A percentile compares a stretch with the other conserved stretches of the same genome.
These are phyloP conservation scores for Pythium myriotylum DNA, from an alignment of 352 stramenopile species.

Conservation along the genomic window DNA sequence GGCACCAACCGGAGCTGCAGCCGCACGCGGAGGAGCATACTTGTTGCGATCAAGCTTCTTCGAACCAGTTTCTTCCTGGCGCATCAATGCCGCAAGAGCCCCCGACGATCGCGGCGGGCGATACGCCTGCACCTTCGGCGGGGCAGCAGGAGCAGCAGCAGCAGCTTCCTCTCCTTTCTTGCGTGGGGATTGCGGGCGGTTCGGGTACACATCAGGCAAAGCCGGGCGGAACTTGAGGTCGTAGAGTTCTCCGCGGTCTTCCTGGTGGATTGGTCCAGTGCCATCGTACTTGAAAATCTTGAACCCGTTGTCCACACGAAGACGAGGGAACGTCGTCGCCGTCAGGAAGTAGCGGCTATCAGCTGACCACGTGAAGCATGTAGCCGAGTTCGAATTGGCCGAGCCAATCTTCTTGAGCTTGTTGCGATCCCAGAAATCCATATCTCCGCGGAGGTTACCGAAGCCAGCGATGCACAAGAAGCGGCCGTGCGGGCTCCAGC, in stretches of 20 bases:
- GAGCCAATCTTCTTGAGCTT: slow-evolving; percentile 95
- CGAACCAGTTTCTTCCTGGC: slow-evolving; percentile 78
- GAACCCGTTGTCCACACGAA: slow-evolving; percentile 99
- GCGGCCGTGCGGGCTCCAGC: slow-evolving; percentile 94
- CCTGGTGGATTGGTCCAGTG: slow-evolving; percentile 83
- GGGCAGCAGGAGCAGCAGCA: slow-evolving; percentile 40
- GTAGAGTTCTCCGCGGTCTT: slow-evolving; percentile 83
- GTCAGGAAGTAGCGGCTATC: slow-evolving; percentile 96
- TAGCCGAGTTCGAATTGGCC: slow-evolving; percentile 80
- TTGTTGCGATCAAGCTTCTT: slow-evolving; percentile 88
- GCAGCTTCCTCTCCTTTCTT: slow-evolving; percentile 64
- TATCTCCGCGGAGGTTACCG: slow-evolving; percentile 96
- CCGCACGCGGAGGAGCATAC: slow-evolving; percentile 59
- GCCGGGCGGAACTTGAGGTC: slow-evolving; percentile 88
- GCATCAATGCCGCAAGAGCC: slow-evolving; percentile 93
- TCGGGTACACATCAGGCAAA: slow-evolving; percentile 77
- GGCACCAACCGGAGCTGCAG: slow-evolving; percentile 7
- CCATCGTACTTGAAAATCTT: slow-evolving; percentile 98
- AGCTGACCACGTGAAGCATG: slow-evolving; percentile 91
- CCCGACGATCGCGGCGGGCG: slow-evolving; percentile 86
- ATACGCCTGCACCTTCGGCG: slow-evolving; percentile 82
- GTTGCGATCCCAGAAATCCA: slow-evolving; percentile 96
- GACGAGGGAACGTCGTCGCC: slow-evolving; percentile 95
- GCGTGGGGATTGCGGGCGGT: slow-evolving; percentile 84
- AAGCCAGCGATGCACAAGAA: slow-evolving; percentile 96